These are phyloP conservation scores for Pichia sp. DNA, from an alignment of 1,139 yeast genomes.

Conservation along the genomic window DNA sequence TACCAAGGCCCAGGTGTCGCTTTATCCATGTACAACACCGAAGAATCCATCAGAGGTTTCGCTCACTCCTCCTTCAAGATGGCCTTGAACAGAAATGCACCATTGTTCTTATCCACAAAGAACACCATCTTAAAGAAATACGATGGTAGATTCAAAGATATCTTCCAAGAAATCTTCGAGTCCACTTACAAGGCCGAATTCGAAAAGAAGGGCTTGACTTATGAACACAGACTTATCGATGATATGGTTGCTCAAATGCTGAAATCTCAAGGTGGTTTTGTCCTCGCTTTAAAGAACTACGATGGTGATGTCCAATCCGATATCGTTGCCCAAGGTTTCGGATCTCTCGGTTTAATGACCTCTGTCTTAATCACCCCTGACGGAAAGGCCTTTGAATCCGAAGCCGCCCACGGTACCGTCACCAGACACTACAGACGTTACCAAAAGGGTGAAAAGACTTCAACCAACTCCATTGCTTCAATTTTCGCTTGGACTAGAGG, in stretches of 20 bases:
- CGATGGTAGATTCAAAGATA: conserved; percentile 94
- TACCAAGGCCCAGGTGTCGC: conserved; percentile 83
- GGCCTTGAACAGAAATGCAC: conserved; percentile 75
- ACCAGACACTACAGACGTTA: conserved; percentile 95
- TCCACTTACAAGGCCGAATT: conserved; percentile 64
- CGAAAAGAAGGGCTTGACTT: conserved; percentile 82
- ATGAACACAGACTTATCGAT: conserved; percentile 94
- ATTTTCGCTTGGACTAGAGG: conserved; percentile 98
- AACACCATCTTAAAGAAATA: conserved; percentile 91
- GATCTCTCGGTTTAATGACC: conserved; percentile 95
- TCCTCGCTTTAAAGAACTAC: conserved; percentile 94
- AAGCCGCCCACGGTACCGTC: conserved; percentile 98
- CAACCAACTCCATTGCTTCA: conserved; percentile 98
- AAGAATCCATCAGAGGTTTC: conserved; percentile 83
- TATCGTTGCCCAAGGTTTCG: conserved; percentile 97
- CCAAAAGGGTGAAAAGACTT: conserved; percentile 94
- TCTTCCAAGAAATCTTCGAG: conserved; percentile 80
- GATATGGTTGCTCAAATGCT: conserved; percentile 99
- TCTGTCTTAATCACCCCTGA: conserved; percentile 93
- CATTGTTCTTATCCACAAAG: conserved; percentile 85
- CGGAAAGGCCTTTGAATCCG: conserved; percentile 93
- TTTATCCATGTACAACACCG: conserved; percentile 93
- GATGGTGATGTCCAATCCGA: conserved; percentile 98
- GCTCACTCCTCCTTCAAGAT: conserved; percentile 91
- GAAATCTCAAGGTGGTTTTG: conserved; percentile 91